Conservation (phyloP, 1,284 basidiomycete genomes). For the Tilletia indica region DNA sequence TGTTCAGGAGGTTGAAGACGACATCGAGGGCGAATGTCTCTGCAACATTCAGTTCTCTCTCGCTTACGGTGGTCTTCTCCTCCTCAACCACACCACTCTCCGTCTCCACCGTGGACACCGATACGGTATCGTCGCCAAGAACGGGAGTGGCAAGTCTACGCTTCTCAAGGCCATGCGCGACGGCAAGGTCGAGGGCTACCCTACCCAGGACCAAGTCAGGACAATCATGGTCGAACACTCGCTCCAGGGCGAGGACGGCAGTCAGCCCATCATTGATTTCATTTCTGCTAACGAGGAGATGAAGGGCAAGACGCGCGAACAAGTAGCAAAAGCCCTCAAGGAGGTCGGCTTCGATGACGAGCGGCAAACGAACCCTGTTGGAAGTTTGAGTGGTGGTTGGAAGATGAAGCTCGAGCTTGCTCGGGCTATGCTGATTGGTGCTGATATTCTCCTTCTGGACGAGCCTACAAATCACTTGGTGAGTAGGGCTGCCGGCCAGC, state of each 20-base stretch:
- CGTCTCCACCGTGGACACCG: conserved; percentile 78
- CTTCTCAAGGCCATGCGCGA: conserved; percentile 92
- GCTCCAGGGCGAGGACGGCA: conserved; percentile 85
- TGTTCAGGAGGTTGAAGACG: conserved; percentile 64
- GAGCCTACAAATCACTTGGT: conserved; percentile 75
- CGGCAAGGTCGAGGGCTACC: conserved; percentile 91
- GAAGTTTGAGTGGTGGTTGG: conserved; percentile 94
- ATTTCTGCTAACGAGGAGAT: conserved; percentile 63
- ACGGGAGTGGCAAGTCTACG: conserved; percentile 95
- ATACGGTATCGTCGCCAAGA: conserved; percentile 95
- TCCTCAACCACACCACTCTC: conserved; percentile 91
- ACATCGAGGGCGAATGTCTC: conserved; percentile 65
- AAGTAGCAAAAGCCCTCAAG: conserved; percentile 43
- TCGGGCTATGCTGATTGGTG: conserved; percentile 59
- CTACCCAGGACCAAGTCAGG: conserved; percentile 78
- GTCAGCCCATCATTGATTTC: conserved; percentile 79
- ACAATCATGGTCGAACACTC: conserved; percentile 96
- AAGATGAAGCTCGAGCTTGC: conserved; percentile 91
- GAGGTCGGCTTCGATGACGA: conserved; percentile 77
- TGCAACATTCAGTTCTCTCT: conserved; percentile 92
- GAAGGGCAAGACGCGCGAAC: conserved; percentile 43
- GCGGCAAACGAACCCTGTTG: conserved; percentile 80
- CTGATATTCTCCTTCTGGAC: conserved; percentile 86
- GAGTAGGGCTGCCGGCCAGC: not conserved
- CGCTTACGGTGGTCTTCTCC: conserved; percentile 90